Base-by-base conservation (phyloP, 2,329 filamentous ascomycete species). In the Pestalotiopsis sp. region DNA sequence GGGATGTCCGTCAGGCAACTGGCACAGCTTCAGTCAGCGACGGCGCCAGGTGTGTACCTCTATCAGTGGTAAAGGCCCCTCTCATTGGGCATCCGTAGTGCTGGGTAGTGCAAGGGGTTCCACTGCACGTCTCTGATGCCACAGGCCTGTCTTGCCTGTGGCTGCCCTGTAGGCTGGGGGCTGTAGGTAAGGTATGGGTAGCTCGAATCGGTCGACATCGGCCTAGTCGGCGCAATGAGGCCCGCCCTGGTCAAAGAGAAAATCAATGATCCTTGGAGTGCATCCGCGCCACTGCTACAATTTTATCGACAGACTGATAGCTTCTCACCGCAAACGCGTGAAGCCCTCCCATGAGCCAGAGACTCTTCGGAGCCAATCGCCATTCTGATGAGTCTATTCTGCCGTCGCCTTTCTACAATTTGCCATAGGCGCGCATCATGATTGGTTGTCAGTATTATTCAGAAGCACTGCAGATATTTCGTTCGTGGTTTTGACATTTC, bases 181-280 rank as follows among this genome's bases (percentile, higher is more conserved):
- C 9, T 17, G 23, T 23, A 59, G 57, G 12, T 13, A 27, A 58
- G 11, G 23, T 23, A 59, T 11, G n/a, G n/a, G 17, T 20, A 27
- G 27, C 23, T 27, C 20, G 57, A 59, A 27, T 13, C 59, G 27
- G 38, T 62, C 36, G 59, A 20, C 57, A 39, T 62, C 59, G 59
- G 59, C 25, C 27, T 36, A 38, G 49, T 57, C 41, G 63, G 62
- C 25, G 49, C 39, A 38, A n/a, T 25, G n/a, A 38, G 5, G 25
- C 49, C 36, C 39, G 20, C 41, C 12, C 36, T 12, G 36, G 25
- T 45, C 36, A 45, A 14, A n/a, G 45, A 66, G 63, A 66, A 66
- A 66, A 66, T 66, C 63, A 57, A 66, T 66, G 36, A 66, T 66
- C 31, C n/a, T 39, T n/a, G 17, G 17, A 52, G 45, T 52, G 45